Evolutionary conservation across 306 rosid genomes (phyloP).

Genomic region (Albizia julibrissin): DNA sequence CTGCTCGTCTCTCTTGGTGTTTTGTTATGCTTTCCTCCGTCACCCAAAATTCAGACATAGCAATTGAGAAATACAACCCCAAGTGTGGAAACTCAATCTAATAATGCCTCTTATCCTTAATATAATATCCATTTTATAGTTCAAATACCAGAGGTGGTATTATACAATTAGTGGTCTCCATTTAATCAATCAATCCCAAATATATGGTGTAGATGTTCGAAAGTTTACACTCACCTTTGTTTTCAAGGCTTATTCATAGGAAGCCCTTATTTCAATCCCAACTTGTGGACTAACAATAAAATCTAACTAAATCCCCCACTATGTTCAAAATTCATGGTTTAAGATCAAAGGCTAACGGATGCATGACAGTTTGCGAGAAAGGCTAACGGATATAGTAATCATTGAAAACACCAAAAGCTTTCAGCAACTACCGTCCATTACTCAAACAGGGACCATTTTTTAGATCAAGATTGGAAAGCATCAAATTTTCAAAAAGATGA

Average conservation of each 20-base stretch:
- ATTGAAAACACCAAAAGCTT: not conserved
- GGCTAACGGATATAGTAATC: not conserved
- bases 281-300: not conserved
- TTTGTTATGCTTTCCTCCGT: not conserved
- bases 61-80: not conserved
- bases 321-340: not conserved
- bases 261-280: not conserved
- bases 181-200: not conserved
- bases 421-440: not conserved
- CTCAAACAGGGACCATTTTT: not conserved
- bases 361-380: slow-evolving; percentile 1
- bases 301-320: not conserved
- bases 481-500: not conserved
- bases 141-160: too few species aligned
- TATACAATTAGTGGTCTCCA: not conserved
- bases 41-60: not conserved
- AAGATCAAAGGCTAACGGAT: not conserved
- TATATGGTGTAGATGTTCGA: not conserved
- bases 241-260: not conserved
- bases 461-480: slow-evolving; percentile 3
- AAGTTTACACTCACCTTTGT: not conserved
- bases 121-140: too few species aligned
- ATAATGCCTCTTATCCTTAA: too few species aligned
- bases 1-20: not conserved
- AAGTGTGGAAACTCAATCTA: not conserved